Evolutionary conservation across 1,284 basidiomycete genomes (phyloP), one percentile per base, ranked within the genome.

Genomic region (Ceratobasidium sp.): DNA sequence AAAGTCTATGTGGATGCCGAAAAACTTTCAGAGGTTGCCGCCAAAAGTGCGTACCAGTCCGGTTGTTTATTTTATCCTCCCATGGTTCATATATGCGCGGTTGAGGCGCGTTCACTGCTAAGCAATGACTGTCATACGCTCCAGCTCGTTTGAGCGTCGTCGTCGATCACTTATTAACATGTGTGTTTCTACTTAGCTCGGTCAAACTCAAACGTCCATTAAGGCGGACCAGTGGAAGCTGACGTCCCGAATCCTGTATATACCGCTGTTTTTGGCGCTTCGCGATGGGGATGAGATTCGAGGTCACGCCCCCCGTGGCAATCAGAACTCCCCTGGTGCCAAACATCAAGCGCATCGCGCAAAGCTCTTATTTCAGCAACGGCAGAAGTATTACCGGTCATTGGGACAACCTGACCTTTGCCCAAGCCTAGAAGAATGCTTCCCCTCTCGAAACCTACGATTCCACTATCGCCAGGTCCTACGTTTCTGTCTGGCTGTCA

Each of bases 181-280:
- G 41, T 44, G 56, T 8, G 36, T 11, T 5, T 41, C 11, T 36
- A 53, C n/a, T 33, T 57, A 71, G 67, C 54, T 71, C 19, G 67
- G 67, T 9, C 67, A 71, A 48, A 59, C 56, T 14, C 36, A 19
- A 29, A 56, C 27, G 1, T 33, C 41, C 1, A 48, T 24, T 1
- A 71, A 71, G n/a, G 67, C 67, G 9, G 54, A 71, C 36, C 67
- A 71, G 17, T 60, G 54, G 67, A 71, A 71, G 22, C 45, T 71
- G 3, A 50, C 29, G 1, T 45, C 67, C 1, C 9, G 44, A 2
- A 53, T 50, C 15, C 29, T 71, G 9, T 47, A 31, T 45, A 36
- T 71, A 17, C 67, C 56, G 6, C 54, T 71, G 7, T 71, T 59
- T 31, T 14, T 71, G 2, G 67, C 67, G 14, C 24, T 71, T 33